Percentiles rank a stretch among this genome's conserved stretches.
Conservation (phyloP, 2,329 filamentous ascomycete genomes). For the Acarospora socialis region DNA sequence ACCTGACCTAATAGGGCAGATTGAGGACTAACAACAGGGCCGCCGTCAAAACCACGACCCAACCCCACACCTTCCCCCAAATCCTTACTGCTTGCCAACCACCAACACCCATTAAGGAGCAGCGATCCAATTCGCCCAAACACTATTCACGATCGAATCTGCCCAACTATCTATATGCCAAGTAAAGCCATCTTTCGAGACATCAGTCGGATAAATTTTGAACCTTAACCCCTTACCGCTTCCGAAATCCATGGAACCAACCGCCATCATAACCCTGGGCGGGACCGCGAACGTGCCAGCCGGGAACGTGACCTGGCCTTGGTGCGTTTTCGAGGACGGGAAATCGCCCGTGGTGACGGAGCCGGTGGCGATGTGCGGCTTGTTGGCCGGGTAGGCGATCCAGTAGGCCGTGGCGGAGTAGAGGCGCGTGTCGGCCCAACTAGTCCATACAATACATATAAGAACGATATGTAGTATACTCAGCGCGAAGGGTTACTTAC, state of each 20-base stretch:
- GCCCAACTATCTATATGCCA: conserved; percentile 4
- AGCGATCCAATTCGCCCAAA: too few relatives aligned
- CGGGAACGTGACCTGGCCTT: not conserved
- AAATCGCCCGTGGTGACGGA: conserved; percentile 1
- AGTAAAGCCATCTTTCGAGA: not conserved
- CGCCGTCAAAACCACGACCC: too few relatives aligned
- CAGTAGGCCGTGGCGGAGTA: conserved; percentile 1
- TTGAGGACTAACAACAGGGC: too few relatives aligned
- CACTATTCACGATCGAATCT: conserved; percentile 4
- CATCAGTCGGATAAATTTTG: not conserved
- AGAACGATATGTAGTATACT: too few relatives aligned
- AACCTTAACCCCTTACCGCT: not conserved
- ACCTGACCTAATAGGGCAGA: too few relatives aligned
- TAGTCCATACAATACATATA: too few relatives aligned
- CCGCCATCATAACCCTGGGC: conserved; percentile 3
- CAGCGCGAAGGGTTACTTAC: too few relatives aligned
- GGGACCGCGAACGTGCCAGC: not conserved
- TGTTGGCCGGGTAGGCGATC: conserved; percentile 4
- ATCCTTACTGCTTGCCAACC: too few relatives aligned
- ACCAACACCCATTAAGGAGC: too few relatives aligned
- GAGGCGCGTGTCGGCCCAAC: conserved; percentile 3
- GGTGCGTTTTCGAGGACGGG: not conserved
- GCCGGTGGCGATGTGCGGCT: not conserved
- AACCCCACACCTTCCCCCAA: too few relatives aligned
- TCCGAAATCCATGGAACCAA: conserved; percentile 1